Percentiles rank a stretch among this genome's conserved stretches.
These are phyloP conservation scores for Hyphodiscus hymeniophilus DNA, from an alignment of 495 filamentous ascomycete genomes.

Conservation along the genomic window DNA sequence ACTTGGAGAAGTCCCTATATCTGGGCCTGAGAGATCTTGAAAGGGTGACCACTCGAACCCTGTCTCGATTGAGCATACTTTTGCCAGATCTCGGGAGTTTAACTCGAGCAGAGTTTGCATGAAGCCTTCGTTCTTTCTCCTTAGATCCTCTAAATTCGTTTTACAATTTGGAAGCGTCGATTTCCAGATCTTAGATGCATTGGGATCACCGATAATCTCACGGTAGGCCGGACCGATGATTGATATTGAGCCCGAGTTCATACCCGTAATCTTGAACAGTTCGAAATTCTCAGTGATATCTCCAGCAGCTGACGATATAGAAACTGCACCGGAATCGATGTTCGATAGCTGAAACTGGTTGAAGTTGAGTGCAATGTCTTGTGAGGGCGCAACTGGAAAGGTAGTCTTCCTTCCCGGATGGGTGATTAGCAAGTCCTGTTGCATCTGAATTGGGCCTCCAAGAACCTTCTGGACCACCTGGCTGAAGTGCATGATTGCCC, in stretches of 20 bases:
- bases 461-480: slow-evolving; percentile 1
- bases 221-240: slow-evolving; percentile 6
- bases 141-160: neutral
- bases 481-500: slow-evolving; percentile 8
- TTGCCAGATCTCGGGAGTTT: slow-evolving; percentile 1
- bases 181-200: neutral
- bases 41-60: slow-evolving; percentile 1
- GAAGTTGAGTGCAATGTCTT: neutral
- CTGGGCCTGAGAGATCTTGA: neutral
- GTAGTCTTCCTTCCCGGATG: neutral
- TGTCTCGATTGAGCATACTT: neutral
- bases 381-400: neutral
- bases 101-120: slow-evolving; percentile 2
- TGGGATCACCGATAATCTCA: slow-evolving; percentile 3
- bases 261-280: neutral
- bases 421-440: neutral
- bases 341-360: neutral
- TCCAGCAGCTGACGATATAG: neutral
- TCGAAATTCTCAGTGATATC: neutral
- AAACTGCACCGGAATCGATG: slow-evolving; percentile 1
- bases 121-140: slow-evolving; percentile 8
- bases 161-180: slow-evolving; percentile 1
- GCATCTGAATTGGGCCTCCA: neutral
- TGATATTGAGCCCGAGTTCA: slow-evolving; percentile 1
- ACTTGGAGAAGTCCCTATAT: neutral